phyloP scores from a whole-genome alignment of 805 yeast genomes.

The Yarrowia sp. region DNA sequence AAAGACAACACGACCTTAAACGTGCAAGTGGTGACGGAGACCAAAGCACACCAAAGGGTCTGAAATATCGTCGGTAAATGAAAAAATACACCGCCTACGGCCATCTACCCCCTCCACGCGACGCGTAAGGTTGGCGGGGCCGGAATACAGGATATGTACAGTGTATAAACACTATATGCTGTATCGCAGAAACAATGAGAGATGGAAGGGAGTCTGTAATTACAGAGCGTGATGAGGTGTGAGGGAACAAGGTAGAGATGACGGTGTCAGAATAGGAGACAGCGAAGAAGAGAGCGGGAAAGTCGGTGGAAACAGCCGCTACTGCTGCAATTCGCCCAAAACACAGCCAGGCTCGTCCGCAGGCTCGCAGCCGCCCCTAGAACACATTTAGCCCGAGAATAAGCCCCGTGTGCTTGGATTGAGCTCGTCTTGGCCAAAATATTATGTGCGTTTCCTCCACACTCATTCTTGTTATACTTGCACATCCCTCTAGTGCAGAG shows the following conservation, averaged over 20 bases:
- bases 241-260: no score
- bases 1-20: neutral
- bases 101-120: slow-evolving; percentile 6
- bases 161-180: slow-evolving; percentile 27
- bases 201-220: slow-evolving; percentile 19
- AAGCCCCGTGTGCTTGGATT: neutral
- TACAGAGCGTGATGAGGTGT: slow-evolving; percentile 9
- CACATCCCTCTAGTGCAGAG: slow-evolving; percentile 39
- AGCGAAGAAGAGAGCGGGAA: no score
- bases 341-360: no score
- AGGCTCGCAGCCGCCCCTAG: no score
- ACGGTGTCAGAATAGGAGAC: no score
- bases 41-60: no score
- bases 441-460: slow-evolving; percentile 26
- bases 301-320: no score
- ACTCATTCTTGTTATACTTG: slow-evolving; percentile 37
- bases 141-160: slow-evolving; percentile 23
- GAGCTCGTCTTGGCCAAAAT: slow-evolving; percentile 1
- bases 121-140: slow-evolving; percentile 39
- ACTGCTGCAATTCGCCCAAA: no score
- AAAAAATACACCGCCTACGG: no score
- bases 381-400: neutral
- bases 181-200: slow-evolving; percentile 26
- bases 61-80: no score
- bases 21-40: no score